Evolutionary conservation across 192 early-diverging fungal genomes (phyloP), one percentile per base, ranked within the genome.

Genomic region (Glomus cerebriforme): DNA sequence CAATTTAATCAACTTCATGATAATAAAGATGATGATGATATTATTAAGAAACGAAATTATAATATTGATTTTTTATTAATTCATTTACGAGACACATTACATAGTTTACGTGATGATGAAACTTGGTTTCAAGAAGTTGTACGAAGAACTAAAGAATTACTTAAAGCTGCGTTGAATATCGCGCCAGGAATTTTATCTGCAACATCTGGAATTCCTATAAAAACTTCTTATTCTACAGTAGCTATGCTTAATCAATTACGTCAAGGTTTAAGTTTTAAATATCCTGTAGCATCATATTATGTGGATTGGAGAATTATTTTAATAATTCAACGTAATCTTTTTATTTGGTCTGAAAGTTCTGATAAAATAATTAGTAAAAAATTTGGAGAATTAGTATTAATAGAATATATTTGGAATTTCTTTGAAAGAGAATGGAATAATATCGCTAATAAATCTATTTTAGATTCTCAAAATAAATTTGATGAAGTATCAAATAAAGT

Each of bases 41-140:
- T 71, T 32, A n/a, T n/a, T n/a, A n/a, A n/a, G n/a, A n/a, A n/a
- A n/a, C n/a, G n/a, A n/a, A n/a, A 59, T 10, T 73, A 73, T 58
- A 73, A 73, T 31, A 73, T 73, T 58, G 43, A 73, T 59, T 73
- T 73, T n/a, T 73, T 73, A 58, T 54, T 73, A 31, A 58, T 73
- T 17, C 43, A 73, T 12, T 58, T 73, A 22, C 71, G 71, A 5
- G 71, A 73, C 26, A 54, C n/a, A 3, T 12, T 73, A 35, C 31
- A 59, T 31, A 58, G 39, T 31, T 29, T 73, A 32, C 10, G 17
- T 27, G 43, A 73, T 54, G 26, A 73, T 73, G 7, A 34, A 73
- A 54, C 47, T 24, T 12, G 66, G 19, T 68, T 31, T 0, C 19
- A 37, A 3, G 66, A 68, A 37, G 1, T 68, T 7, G 1, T 31